phyloP scores from a whole-genome alignment of 2,329 filamentous ascomycete genomes.

The Fulvia fulva region DNA sequence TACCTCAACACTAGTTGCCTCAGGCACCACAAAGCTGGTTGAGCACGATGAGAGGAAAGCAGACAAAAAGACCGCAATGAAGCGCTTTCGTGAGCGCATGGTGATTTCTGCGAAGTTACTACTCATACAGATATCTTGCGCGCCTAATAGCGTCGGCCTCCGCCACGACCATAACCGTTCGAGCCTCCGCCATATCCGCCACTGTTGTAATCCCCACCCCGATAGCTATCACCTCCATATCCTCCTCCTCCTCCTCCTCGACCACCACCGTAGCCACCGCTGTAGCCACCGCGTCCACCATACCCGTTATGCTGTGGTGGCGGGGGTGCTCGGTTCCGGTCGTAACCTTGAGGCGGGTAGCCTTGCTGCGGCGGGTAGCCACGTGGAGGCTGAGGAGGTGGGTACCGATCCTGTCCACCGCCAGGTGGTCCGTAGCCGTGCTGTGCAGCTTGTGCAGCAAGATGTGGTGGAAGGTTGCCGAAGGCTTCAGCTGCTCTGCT shows the following conservation, averaged over 20 bases:
- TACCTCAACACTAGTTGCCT: not conserved
- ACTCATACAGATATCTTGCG: not conserved
- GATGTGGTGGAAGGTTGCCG: conserved; percentile 31
- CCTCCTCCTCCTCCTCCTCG: conserved; percentile 3
- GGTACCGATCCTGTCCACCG: conserved; percentile 17
- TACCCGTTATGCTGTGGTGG: conserved; percentile 25
- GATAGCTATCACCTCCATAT: conserved; percentile 1
- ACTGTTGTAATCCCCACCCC: conserved; percentile 1
- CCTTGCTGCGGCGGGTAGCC: conserved; percentile 18
- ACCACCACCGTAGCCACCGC: conserved; percentile 4
- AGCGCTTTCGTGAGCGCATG: not conserved
- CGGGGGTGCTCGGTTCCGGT: not conserved
- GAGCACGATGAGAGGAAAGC: too few relatives aligned
- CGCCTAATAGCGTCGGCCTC: not conserved
- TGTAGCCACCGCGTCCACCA: conserved; percentile 24
- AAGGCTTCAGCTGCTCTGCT: conserved; percentile 22
- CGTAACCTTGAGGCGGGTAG: conserved; percentile 19
- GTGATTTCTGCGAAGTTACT: not conserved
- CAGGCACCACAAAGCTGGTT: too few relatives aligned
- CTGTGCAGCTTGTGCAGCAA: conserved; percentile 33
- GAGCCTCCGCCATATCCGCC: conserved; percentile 11
- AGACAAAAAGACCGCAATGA: not conserved
- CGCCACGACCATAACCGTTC: conserved; percentile 3
- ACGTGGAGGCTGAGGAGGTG: conserved; percentile 8
- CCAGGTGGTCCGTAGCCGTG: conserved; percentile 28